phyloP scores from a whole-genome alignment of 2,329 filamentous ascomycete genomes.

The Neoascochyta sp. region DNA sequence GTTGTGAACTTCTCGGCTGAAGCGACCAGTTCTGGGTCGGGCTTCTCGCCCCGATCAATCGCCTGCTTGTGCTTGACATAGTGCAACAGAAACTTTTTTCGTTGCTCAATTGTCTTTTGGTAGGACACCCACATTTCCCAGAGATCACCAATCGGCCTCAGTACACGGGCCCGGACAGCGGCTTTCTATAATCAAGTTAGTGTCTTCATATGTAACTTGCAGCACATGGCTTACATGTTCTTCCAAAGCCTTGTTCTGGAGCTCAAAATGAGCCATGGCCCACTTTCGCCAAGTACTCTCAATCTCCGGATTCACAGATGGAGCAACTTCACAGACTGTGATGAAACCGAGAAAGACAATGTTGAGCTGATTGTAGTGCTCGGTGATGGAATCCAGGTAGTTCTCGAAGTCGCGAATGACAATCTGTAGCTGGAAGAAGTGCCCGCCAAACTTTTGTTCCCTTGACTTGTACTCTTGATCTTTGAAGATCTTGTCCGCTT shows the following conservation, averaged over 20 bases:
- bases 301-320: conserved; percentile 66
- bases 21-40: conserved; percentile 80
- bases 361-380: conserved; percentile 77
- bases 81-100: conserved; percentile 85
- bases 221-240: conserved; percentile 64
- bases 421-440: conserved; percentile 88
- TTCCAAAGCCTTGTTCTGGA: conserved; percentile 76
- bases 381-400: conserved; percentile 76
- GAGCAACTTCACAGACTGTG: conserved; percentile 66
- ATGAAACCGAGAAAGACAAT: conserved; percentile 80
- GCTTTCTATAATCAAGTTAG: conserved; percentile 44
- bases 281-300: conserved; percentile 95
- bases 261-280: conserved; percentile 79
- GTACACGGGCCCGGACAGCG: conserved; percentile 74
- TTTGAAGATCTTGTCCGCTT: conserved; percentile 61
- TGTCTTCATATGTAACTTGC: conserved; percentile 2
- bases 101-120: conserved; percentile 87
- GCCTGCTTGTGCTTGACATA: conserved; percentile 78
- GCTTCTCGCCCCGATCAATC: conserved; percentile 75
- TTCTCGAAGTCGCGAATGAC: conserved; percentile 91
- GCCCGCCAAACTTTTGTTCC: conserved; percentile 83
- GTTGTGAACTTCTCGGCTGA: conserved; percentile 85
- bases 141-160: conserved; percentile 75
- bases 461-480: conserved; percentile 78
- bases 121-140: conserved; percentile 80